Percentiles rank a stretch among this genome's conserved stretches.
These are phyloP conservation scores for Spiraea crenata DNA, from an alignment of 331 rosid species.

Conservation along the genomic window DNA sequence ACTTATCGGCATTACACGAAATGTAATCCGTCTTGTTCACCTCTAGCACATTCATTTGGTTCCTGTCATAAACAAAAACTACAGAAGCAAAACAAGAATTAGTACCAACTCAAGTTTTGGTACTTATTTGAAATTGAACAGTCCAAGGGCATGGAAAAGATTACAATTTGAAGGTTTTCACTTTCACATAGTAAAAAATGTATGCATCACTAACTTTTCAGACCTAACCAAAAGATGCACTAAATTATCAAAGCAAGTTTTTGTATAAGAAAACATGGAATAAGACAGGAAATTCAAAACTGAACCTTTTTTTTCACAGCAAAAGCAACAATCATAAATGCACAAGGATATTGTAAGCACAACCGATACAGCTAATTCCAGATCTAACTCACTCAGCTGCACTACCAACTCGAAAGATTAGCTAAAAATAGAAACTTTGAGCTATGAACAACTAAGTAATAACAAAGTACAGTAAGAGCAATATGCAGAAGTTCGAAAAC, in stretches of 20 bases:
- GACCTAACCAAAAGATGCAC: not conserved
- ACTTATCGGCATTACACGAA: conserved; percentile 62
- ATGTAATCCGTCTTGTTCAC: conserved; percentile 86
- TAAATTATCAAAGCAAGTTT: not conserved
- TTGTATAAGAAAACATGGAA: not conserved
- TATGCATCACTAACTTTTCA: not conserved
- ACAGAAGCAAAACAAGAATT: not conserved
- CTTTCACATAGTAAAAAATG: no score
- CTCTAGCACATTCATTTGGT: conserved; percentile 74
- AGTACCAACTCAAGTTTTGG: not conserved
- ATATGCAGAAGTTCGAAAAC: not conserved
- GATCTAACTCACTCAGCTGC: conserved; percentile 37
- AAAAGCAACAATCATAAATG: conserved; percentile 4
- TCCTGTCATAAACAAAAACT: conserved; percentile 94
- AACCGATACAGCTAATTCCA: conserved; percentile 26
- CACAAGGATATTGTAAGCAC: conserved; percentile 10
- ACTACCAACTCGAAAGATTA: not conserved
- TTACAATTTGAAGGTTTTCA: not conserved
- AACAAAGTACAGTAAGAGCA: not conserved
- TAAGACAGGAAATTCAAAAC: no score
- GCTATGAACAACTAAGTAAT: not conserved
- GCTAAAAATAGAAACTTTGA: not conserved
- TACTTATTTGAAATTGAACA: not conserved
- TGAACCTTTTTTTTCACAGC: not conserved
- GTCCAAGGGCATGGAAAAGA: not conserved